phyloP scores from a whole-genome alignment of 371 early-diverging fungal genomes.

The Mortierella sp. region DNA sequence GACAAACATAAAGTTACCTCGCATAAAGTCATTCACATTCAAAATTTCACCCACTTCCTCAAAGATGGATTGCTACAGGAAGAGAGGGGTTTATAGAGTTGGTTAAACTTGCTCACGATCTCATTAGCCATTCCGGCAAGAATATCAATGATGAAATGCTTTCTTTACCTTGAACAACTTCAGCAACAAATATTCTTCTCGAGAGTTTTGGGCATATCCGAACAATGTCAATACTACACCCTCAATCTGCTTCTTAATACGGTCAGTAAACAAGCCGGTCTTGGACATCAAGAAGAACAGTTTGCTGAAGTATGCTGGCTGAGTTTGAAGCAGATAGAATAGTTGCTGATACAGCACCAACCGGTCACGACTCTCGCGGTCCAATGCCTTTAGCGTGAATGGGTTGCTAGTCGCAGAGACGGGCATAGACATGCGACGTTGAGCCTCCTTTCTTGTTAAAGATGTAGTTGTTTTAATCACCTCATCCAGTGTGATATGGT shows the following conservation, averaged over 20 bases:
- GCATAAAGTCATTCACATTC: conserved; percentile 90
- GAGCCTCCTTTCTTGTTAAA: conserved; percentile 66
- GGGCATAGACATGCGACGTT: conserved; percentile 64
- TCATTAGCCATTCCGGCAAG: too few relatives aligned
- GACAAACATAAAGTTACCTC: conserved; percentile 96
- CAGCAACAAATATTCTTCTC: conserved; percentile 97
- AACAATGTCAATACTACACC: conserved; percentile 93
- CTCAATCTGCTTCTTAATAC: conserved; percentile 86
- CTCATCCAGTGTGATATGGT: conserved; percentile 95
- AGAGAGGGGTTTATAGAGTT: background rate
- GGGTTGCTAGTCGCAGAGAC: conserved; percentile 52
- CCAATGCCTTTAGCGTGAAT: conserved; percentile 75
- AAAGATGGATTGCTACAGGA: conserved; percentile 80
- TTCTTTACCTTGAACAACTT: conserved; percentile 87
- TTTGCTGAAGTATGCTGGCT: conserved; percentile 91
- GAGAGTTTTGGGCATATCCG: conserved; percentile 94
- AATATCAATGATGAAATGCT: background rate
- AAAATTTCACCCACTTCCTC: conserved; percentile 88
- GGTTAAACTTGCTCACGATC: too few relatives aligned
- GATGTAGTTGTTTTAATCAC: conserved; percentile 77
- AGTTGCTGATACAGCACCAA: conserved; percentile 91
- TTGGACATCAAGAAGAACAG: conserved; percentile 87
- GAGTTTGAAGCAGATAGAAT: conserved; percentile 96
- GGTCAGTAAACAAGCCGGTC: conserved; percentile 65
- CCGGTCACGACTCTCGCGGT: conserved; percentile 85